phyloP scores from a whole-genome alignment of 257 asterid species.

The Buddleja alternifolia region DNA sequence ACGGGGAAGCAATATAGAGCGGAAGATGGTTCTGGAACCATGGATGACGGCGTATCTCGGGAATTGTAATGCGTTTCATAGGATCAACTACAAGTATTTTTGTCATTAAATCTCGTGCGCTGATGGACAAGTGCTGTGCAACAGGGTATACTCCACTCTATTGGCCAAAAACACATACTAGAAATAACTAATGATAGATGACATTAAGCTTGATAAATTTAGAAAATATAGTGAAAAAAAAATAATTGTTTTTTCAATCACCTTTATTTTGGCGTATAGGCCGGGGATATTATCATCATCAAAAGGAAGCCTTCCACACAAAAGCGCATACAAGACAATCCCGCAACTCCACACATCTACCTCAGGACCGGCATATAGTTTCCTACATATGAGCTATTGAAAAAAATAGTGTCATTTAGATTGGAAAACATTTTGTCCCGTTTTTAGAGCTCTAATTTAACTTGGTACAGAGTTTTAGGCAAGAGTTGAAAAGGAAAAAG shows the following conservation, averaged over 20 bases:
- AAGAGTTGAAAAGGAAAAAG: no score
- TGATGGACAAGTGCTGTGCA: constrained; percentile 47
- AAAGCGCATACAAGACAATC: constrained; percentile 68
- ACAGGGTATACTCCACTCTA: constrained; percentile 57
- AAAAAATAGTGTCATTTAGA: constrained; percentile 23
- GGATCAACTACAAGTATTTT: constrained; percentile 68
- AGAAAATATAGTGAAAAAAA: background rate
- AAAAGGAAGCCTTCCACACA: constrained; percentile 73
- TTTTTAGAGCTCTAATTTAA: no score
- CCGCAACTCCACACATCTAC: constrained; percentile 85
- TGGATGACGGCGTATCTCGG: constrained; percentile 60
- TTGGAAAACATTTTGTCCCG: background rate
- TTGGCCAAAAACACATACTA: background rate
- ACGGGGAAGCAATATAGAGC: constrained; percentile 45
- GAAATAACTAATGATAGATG: background rate
- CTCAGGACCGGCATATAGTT: constrained; percentile 82
- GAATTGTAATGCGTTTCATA: constrained; percentile 61
- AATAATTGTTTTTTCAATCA: constrained; percentile 1
- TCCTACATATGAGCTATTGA: constrained; percentile 46
- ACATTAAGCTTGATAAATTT: constrained; percentile 8
- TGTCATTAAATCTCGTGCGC: constrained; percentile 59
- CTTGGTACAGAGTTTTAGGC: no score
- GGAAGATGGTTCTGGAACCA: constrained; percentile 60
- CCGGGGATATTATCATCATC: constrained; percentile 57
- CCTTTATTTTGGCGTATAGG: constrained; percentile 58